These are phyloP conservation scores for Tuctoria greenei DNA, from an alignment of 176 grass and related monocot genomes.

Conservation along the genomic window DNA sequence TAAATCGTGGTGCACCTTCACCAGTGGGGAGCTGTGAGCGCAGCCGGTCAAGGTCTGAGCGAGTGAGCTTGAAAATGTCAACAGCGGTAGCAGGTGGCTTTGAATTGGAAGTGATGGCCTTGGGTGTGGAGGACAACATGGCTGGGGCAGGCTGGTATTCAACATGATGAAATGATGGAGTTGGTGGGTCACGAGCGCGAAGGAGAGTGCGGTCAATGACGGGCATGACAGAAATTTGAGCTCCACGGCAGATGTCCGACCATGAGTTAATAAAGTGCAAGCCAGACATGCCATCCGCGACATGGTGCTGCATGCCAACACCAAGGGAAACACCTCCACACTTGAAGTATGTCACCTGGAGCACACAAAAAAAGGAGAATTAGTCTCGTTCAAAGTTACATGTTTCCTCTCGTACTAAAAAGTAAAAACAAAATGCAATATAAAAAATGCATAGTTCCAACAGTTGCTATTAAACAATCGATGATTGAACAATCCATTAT, in stretches of 20 bases:
- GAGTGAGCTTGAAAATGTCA: slow-evolving; percentile 72
- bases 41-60: slow-evolving; percentile 45
- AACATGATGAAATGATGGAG: slow-evolving; percentile 64
- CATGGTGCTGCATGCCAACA: slow-evolving; percentile 94
- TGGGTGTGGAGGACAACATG: slow-evolving; percentile 41
- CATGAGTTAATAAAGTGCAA: slow-evolving; percentile 92
- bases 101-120: slow-evolving; percentile 25
- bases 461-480: background rate
- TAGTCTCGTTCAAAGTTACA: background rate
- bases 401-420: slow-evolving; percentile 3
- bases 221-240: slow-evolving; percentile 46
- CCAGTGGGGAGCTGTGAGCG: slow-evolving; percentile 33
- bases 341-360: slow-evolving; percentile 88
- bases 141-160: slow-evolving; percentile 79
- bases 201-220: slow-evolving; percentile 73
- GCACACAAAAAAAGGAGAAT: background rate
- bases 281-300: slow-evolving; percentile 72
- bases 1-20: slow-evolving; percentile 38
- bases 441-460: background rate
- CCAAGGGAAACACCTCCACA: slow-evolving; percentile 77
- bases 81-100: slow-evolving; percentile 51
- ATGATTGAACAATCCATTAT: background rate
- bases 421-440: slow-evolving; percentile 1
- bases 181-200: slow-evolving; percentile 61
- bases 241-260: slow-evolving; percentile 72